Percentiles rank a stretch among this genome's conserved stretches.
phyloP scores from a whole-genome alignment of 2,329 filamentous ascomycete genomes.

The Ophiocordyceps polyrhachis-furcata region DNA sequence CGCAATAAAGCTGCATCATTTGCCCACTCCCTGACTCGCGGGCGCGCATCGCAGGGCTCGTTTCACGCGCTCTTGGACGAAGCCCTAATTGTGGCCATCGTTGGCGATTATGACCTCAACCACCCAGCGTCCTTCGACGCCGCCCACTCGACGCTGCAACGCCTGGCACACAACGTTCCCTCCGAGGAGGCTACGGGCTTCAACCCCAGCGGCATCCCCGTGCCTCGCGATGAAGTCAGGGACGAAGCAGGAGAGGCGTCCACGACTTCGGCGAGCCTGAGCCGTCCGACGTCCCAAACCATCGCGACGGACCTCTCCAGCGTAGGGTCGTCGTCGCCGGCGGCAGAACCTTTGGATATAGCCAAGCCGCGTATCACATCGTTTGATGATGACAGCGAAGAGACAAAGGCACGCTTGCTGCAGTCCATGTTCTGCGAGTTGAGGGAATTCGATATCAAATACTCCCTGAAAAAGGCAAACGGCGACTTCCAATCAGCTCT shows the following conservation, averaged over 20 bases:
- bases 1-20: neutral
- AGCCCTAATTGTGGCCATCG: conserved; percentile 56
- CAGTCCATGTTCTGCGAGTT: conserved; percentile 53
- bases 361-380: conserved; percentile 12
- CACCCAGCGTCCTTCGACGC: conserved; percentile 29
- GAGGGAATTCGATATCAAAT: conserved; percentile 43
- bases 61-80: conserved; percentile 63
- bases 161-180: conserved; percentile 42
- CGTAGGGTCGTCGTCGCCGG: conserved; percentile 7
- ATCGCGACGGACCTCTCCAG: conserved; percentile 9
- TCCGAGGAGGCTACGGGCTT: conserved; percentile 58
- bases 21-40: neutral
- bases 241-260: conserved; percentile 8
- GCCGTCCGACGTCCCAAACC: conserved; percentile 10
- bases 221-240: conserved; percentile 10
- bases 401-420: conserved; percentile 45
- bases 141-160: conserved; percentile 42
- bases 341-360: conserved; percentile 6
- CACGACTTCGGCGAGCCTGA: conserved; percentile 10
- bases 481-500: conserved; percentile 52
- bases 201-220: conserved; percentile 55
- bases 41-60: conserved; percentile 27
- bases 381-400: conserved; percentile 25
- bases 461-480: conserved; percentile 47
- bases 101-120: conserved; percentile 51